Evolutionary conservation across 2,329 filamentous ascomycete species (phyloP).

Genomic region (Thermomyces lanuginosus): DNA sequence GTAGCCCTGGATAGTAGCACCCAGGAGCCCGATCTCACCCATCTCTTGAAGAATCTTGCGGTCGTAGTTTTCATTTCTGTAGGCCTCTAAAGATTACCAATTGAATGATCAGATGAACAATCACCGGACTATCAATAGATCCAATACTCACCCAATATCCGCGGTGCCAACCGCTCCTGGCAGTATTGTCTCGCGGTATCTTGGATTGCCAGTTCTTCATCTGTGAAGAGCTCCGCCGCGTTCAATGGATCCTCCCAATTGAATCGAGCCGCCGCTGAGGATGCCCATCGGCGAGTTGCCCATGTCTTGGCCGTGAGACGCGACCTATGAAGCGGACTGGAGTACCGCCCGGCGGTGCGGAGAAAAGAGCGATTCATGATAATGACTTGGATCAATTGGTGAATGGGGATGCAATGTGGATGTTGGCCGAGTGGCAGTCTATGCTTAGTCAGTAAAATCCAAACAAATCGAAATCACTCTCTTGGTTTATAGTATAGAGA

Average conservation of each 20-base stretch:
- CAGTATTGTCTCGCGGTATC: slow-evolving; percentile 89
- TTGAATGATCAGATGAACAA: background rate
- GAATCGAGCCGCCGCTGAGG: slow-evolving; percentile 38
- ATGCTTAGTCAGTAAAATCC: too few relatives aligned
- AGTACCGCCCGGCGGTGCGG: slow-evolving; percentile 16
- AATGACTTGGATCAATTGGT: background rate
- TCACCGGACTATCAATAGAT: background rate
- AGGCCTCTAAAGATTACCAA: slow-evolving; percentile 46
- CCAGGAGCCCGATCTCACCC: slow-evolving; percentile 78
- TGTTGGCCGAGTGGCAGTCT: background rate
- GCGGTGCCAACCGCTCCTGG: slow-evolving; percentile 70
- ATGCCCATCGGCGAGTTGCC: slow-evolving; percentile 14
- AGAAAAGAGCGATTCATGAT: slow-evolving; percentile 19
- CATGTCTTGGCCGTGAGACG: slow-evolving; percentile 2
- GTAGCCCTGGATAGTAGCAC: slow-evolving; percentile 73
- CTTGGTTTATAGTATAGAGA: too few relatives aligned
- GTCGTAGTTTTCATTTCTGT: slow-evolving; percentile 76
- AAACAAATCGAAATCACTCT: too few relatives aligned
- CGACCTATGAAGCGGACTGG: slow-evolving; percentile 5
- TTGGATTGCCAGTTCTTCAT: slow-evolving; percentile 77
- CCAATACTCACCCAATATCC: slow-evolving; percentile 56
- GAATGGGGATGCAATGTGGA: background rate
- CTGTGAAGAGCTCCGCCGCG: slow-evolving; percentile 59
- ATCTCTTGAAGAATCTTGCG: slow-evolving; percentile 74
- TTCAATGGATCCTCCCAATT: slow-evolving; percentile 85